phyloP scores from a whole-genome alignment of 495 filamentous ascomycete genomes.

The Glarea lozoyensis region DNA sequence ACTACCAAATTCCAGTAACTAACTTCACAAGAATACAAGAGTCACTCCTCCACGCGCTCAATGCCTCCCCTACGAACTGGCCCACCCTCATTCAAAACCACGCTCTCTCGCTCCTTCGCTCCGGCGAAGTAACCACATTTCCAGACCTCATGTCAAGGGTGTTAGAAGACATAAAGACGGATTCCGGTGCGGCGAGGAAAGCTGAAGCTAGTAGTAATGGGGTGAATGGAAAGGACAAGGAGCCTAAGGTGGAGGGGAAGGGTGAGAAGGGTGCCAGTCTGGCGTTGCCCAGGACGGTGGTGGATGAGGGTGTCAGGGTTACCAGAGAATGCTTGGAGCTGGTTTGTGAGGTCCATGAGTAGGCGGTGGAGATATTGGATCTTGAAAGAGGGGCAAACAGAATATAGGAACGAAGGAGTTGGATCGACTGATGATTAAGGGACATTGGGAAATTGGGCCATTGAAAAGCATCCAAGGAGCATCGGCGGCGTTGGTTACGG shows the following conservation, averaged over 20 bases:
- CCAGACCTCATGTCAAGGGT: conserved; percentile 42
- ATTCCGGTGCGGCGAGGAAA: conserved; percentile 21
- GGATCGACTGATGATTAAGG: too few relatives aligned
- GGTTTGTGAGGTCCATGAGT: conserved; percentile 34
- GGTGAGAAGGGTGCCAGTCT: conserved; percentile 23
- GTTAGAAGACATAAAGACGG: conserved; percentile 42
- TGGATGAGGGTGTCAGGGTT: conserved; percentile 43
- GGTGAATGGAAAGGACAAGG: conserved; percentile 12
- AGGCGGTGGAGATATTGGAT: too few relatives aligned
- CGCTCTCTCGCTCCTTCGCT: conserved; percentile 42
- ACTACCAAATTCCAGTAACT: background rate
- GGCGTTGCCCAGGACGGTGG: conserved; percentile 37
- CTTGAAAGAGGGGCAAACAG: too few relatives aligned
- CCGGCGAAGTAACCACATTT: conserved; percentile 42
- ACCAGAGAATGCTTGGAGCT: conserved; percentile 40
- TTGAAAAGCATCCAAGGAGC: too few relatives aligned
- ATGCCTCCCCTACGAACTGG: conserved; percentile 44
- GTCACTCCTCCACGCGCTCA: conserved; percentile 41
- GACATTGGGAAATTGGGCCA: too few relatives aligned
- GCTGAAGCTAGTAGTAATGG: conserved; percentile 17
- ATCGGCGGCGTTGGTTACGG: too few relatives aligned
- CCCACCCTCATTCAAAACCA: conserved; percentile 37
- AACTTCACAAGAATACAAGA: conserved; percentile 41
- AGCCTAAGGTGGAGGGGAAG: conserved; percentile 5
- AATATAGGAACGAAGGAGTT: too few relatives aligned